Conservation (phyloP, 2,329 filamentous ascomycete genomes). For the Trichoderma gracile region DNA sequence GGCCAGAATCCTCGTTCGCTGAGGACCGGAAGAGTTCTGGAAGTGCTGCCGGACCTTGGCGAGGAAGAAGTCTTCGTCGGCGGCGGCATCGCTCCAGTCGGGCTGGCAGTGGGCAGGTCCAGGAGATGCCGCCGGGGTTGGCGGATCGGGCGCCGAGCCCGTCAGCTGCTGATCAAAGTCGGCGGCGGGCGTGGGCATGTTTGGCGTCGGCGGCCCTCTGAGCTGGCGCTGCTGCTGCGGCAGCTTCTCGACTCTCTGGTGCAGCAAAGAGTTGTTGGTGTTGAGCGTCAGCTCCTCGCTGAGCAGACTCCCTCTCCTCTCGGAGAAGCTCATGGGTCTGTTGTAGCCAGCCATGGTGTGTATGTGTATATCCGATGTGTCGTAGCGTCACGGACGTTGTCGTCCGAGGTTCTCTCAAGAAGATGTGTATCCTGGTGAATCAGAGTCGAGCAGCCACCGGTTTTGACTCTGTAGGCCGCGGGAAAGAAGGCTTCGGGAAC, state of each 20-base stretch:
- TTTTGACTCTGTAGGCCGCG: not conserved
- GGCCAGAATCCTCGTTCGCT: constrained; percentile 78
- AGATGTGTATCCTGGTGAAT: not conserved
- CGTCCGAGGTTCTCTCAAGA: not conserved
- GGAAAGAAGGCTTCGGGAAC: not conserved
- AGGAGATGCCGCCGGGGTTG: constrained; percentile 65
- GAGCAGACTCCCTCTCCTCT: constrained; percentile 59
- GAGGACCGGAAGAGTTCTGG: constrained; percentile 70
- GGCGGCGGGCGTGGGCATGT: constrained; percentile 64
- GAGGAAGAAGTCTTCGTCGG: constrained; percentile 81
- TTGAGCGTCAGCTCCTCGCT: constrained; percentile 59
- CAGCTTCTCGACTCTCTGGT: constrained; percentile 55
- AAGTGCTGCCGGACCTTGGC: constrained; percentile 80
- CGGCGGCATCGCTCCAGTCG: constrained; percentile 75
- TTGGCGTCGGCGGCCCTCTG: constrained; percentile 64
- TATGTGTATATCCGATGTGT: not conserved
- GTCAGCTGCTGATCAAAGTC: constrained; percentile 64
- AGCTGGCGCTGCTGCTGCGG: constrained; percentile 43
- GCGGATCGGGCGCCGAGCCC: constrained; percentile 63
- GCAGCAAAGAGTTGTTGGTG: constrained; percentile 47
- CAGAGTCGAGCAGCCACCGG: not conserved
- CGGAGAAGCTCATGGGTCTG: constrained; percentile 60
- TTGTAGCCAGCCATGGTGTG: constrained; percentile 41
- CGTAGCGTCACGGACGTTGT: not conserved
- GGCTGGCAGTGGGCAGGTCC: constrained; percentile 61